Base-by-base conservation (phyloP, 495 filamentous ascomycete genomes). In the Alectoria sarmentosa region DNA sequence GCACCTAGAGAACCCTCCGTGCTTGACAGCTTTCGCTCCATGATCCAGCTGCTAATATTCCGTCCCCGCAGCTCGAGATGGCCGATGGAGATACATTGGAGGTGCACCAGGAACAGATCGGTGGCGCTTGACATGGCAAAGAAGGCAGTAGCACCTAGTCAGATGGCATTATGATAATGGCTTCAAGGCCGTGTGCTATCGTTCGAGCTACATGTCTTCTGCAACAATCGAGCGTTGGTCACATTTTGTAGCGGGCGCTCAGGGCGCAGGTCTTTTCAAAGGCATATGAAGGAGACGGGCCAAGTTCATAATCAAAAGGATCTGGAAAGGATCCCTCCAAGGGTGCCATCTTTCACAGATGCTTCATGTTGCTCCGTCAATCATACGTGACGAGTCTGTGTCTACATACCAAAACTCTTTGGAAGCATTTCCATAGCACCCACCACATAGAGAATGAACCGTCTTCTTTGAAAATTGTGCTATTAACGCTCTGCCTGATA, bases 81-180 rank as follows among this genome's bases (percentile, higher is more conserved):
- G 80, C 86, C 69, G 95, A 99, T 68, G 94, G 95, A 21, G 95
- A 99, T 71, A 95, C 90, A 3, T 85, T 99, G 13, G 95, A 99
- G 72, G 95, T 99, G 34, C 95, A 98, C 77, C 95, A 98, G 70
- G 95, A 99, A 74, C 95, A 99, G 74, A 96, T 98, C 63, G 95
- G 94, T 63, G 90, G 88, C 42, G 52, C 62, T 48, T 62, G 23
- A 66, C n/a, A n/a, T 60, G 14, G 19, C 34, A 32, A 26, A 15
- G 15, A 34, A 41, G n/a, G 48, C 64, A 57, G 14, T 14, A 26
- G 32, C 21, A 17, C 30, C 52, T 55, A 17, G 23, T 48, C 41
- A 36, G 60, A 49, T 48, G 60, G 39, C 38, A 17, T 8, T 38
- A 28, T 28, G 21, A 14, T 42, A 15, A 21, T 63, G 10, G 28